Conservation (phyloP, 2,329 filamentous ascomycete species). For the Talaromyces piceae region DNA sequence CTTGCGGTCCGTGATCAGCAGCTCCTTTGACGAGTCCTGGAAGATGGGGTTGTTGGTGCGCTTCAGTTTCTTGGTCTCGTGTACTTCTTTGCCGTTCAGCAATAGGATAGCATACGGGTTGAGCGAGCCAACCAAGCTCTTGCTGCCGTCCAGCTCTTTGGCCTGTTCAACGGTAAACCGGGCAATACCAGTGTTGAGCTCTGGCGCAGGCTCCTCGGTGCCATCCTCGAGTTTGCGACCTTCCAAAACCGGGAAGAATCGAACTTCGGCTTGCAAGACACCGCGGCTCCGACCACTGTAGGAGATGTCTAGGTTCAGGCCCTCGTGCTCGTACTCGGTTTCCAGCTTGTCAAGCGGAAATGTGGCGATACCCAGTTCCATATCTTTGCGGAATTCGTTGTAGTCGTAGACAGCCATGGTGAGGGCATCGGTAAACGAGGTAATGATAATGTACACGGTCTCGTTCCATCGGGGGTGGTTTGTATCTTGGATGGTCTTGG, state of each 20-base stretch:
- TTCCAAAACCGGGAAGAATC: constrained; percentile 90
- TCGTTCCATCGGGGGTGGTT: constrained; percentile 91
- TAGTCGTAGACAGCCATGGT: constrained; percentile 83
- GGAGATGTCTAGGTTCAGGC: constrained; percentile 75
- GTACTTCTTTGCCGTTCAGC: constrained; percentile 86
- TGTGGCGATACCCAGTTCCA: constrained; percentile 79
- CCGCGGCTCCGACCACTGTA: constrained; percentile 79
- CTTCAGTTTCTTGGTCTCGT: constrained; percentile 86
- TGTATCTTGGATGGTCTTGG: constrained; percentile 79
- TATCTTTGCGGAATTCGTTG: constrained; percentile 95
- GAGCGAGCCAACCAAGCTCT: constrained; percentile 83
- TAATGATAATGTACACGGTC: constrained; percentile 91
- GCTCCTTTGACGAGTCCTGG: constrained; percentile 85
- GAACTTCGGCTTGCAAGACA: constrained; percentile 69
- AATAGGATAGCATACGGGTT: constrained; percentile 86
- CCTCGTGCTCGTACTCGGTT: constrained; percentile 69
- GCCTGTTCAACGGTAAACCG: constrained; percentile 91
- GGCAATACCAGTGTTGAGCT: constrained; percentile 87
- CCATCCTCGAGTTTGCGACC: constrained; percentile 61
- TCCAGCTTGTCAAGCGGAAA: constrained; percentile 81
- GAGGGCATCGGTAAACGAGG: constrained; percentile 78
- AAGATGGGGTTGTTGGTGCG: constrained; percentile 96
- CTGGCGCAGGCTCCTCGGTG: constrained; percentile 69
- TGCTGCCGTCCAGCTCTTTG: constrained; percentile 87
- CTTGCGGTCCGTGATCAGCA: constrained; percentile 90